A percentile compares a stretch with the other conserved stretches of the same genome.
phyloP scores from a whole-genome alignment of 495 filamentous ascomycete species.

The Penicillium lividum region DNA sequence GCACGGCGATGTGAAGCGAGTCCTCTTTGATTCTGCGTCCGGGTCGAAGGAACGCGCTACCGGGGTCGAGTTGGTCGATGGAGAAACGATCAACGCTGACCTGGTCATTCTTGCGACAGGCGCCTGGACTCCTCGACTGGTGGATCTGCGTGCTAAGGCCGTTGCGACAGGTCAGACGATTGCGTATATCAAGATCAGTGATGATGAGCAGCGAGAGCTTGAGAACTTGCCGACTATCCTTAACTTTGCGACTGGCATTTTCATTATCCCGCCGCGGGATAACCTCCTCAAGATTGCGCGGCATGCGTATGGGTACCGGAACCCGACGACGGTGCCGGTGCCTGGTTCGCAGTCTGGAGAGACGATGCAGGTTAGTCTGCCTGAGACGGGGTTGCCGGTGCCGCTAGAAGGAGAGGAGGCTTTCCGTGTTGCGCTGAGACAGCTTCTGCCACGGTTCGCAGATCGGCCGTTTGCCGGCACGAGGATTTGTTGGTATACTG shows the following conservation, averaged over 20 bases:
- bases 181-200: slow-evolving; percentile 70
- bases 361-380: slow-evolving; percentile 45
- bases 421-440: slow-evolving; percentile 59
- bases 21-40: slow-evolving; percentile 39
- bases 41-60: slow-evolving; percentile 23
- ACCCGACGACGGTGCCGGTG: slow-evolving; percentile 55
- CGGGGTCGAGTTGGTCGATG: slow-evolving; percentile 57
- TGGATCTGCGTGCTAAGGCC: slow-evolving; percentile 76
- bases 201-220: slow-evolving; percentile 64
- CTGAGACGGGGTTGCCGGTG: slow-evolving; percentile 37
- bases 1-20: slow-evolving; percentile 58
- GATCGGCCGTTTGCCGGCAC: slow-evolving; percentile 66
- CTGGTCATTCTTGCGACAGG: slow-evolving; percentile 81
- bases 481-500: slow-evolving; percentile 88
- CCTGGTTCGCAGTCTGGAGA: slow-evolving; percentile 19
- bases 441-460: slow-evolving; percentile 62
- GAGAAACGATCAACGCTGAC: slow-evolving; percentile 59
- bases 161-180: slow-evolving; percentile 80
- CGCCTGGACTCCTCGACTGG: slow-evolving; percentile 75
- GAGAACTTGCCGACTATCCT: slow-evolving; percentile 70
- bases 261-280: slow-evolving; percentile 75
- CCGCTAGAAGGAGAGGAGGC: slow-evolving; percentile 63
- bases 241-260: slow-evolving; percentile 78
- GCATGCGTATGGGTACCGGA: slow-evolving; percentile 80
- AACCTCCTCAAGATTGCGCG: slow-evolving; percentile 77